These are phyloP conservation scores for Solanum stenotomum DNA, from an alignment of 257 asterid species.

Conservation along the genomic window DNA sequence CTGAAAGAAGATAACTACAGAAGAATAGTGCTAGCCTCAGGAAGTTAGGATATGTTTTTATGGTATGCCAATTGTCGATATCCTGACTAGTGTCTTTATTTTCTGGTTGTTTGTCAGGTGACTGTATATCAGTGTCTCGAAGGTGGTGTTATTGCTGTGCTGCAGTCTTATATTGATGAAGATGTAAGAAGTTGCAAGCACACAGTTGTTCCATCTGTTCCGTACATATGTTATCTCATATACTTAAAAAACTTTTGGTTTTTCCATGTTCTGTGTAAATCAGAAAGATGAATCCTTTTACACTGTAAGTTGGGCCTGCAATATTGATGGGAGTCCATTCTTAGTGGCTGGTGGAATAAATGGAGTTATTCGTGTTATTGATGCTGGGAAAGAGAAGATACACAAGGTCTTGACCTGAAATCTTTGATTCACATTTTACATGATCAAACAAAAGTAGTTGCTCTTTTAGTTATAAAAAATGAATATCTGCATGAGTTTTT, in stretches of 20 bases:
- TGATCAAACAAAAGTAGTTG: not conserved
- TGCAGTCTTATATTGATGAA: slow-evolving; percentile 95
- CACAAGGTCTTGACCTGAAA: slow-evolving; percentile 45
- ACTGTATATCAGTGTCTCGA: slow-evolving; percentile 88
- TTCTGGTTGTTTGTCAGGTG: slow-evolving; percentile 39
- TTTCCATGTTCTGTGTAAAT: slow-evolving; percentile 30
- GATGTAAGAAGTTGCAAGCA: slow-evolving; percentile 47
- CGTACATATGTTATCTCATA: not conserved
- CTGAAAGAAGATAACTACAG: not conserved
- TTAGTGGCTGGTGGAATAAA: slow-evolving; percentile 89
- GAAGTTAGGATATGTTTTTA: not conserved
- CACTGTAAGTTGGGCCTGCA: slow-evolving; percentile 98
- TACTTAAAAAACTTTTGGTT: slow-evolving; percentile 24
- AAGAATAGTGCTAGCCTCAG: not conserved
- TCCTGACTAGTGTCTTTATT: not conserved
- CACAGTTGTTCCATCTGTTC: not conserved
- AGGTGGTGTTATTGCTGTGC: slow-evolving; percentile 88
- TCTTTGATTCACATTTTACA: not conserved
- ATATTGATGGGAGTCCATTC: slow-evolving; percentile 68
- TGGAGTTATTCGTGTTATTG: slow-evolving; percentile 83
- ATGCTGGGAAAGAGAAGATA: slow-evolving; percentile 82
- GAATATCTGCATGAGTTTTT: not conserved
- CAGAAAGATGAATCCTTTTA: slow-evolving; percentile 98
- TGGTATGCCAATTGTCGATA: not conserved
- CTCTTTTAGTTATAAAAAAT: not conserved